phyloP scores from a whole-genome alignment of 805 yeast species.

The Saccharomycopsis sp. region DNA sequence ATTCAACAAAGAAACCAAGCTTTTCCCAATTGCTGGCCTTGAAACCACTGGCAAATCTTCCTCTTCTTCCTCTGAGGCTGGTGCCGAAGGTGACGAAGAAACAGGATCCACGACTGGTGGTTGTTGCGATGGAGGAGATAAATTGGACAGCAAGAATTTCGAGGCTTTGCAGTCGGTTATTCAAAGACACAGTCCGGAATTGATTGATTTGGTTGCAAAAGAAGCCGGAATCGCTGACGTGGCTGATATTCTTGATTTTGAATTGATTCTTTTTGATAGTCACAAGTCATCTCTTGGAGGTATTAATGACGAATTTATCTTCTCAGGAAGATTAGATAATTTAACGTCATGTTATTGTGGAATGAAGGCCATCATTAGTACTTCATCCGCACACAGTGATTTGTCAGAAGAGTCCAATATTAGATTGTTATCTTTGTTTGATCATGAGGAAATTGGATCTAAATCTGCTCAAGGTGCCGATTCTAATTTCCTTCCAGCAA shows the following conservation, averaged over 20 bases:
- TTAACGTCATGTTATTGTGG: slow-evolving; percentile 84
- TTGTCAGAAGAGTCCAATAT: slow-evolving; percentile 49
- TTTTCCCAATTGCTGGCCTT: slow-evolving; percentile 80
- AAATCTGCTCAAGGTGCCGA: slow-evolving; percentile 95
- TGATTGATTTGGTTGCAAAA: slow-evolving; percentile 61
- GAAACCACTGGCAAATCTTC: slow-evolving; percentile 29
- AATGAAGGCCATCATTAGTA: slow-evolving; percentile 56
- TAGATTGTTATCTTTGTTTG: slow-evolving; percentile 76
- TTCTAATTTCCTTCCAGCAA: slow-evolving; percentile 80
- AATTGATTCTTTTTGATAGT: slow-evolving; percentile 76
- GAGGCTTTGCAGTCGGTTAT: slow-evolving; percentile 58
- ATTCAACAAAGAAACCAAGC: slow-evolving; percentile 81
- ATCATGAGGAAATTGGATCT: slow-evolving; percentile 95
- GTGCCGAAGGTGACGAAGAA: slow-evolving; percentile 15
- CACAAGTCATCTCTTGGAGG: slow-evolving; percentile 86
- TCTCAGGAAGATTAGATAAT: slow-evolving; percentile 88
- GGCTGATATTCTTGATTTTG: slow-evolving; percentile 80
- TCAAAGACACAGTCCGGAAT: slow-evolving; percentile 69
- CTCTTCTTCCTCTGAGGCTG: slow-evolving; percentile 19
- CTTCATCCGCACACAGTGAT: slow-evolving; percentile 32
- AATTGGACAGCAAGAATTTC: slow-evolving; percentile 48
- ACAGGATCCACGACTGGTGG: slow-evolving; percentile 27
- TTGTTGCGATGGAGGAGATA: slow-evolving; percentile 37
- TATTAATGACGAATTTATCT: slow-evolving; percentile 80
- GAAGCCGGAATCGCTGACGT: slow-evolving; percentile 46